Conservation (phyloP, 1,284 basidiomycete species). For the Tilletia indica region DNA sequence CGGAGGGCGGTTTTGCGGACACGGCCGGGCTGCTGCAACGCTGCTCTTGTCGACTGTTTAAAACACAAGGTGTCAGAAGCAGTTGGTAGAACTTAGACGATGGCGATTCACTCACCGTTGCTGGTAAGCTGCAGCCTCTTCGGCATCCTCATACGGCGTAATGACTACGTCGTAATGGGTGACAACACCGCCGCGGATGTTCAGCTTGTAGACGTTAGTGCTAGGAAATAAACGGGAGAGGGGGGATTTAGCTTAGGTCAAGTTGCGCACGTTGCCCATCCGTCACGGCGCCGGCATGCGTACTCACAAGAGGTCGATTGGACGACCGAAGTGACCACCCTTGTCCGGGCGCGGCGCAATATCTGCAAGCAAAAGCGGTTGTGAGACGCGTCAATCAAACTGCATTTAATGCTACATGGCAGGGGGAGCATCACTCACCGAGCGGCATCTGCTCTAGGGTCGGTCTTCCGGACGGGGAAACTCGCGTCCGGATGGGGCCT, state of each 20-base stretch:
- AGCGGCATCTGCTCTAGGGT: not conserved
- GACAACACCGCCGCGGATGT: constrained; percentile 2
- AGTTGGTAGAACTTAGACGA: not conserved
- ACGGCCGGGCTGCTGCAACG: not conserved
- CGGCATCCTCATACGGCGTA: constrained; percentile 12
- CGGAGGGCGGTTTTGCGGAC: not conserved
- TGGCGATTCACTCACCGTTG: not conserved
- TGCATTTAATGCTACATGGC: not conserved
- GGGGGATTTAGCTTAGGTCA: not conserved
- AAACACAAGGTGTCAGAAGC: not conserved
- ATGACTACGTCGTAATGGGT: constrained; percentile 35
- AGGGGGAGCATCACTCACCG: not conserved
- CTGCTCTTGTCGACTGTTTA: not conserved
- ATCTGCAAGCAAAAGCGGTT: not conserved
- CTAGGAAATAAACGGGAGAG: not conserved
- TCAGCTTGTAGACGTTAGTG: constrained; percentile 8
- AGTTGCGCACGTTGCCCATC: no score
- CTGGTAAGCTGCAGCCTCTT: not conserved
- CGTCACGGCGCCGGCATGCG: no score
- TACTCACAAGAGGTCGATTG: constrained; percentile 6
- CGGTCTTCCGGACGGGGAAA: no score
- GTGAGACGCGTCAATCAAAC: not conserved
- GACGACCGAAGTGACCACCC: not conserved
- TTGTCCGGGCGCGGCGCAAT: constrained; percentile 8
- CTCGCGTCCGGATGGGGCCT: no score